A percentile compares a stretch with the other conserved stretches of the same genome.
These are phyloP conservation scores for Neofusicoccum sp. DNA, from an alignment of 2,329 filamentous ascomycete genomes.

Conservation along the genomic window DNA sequence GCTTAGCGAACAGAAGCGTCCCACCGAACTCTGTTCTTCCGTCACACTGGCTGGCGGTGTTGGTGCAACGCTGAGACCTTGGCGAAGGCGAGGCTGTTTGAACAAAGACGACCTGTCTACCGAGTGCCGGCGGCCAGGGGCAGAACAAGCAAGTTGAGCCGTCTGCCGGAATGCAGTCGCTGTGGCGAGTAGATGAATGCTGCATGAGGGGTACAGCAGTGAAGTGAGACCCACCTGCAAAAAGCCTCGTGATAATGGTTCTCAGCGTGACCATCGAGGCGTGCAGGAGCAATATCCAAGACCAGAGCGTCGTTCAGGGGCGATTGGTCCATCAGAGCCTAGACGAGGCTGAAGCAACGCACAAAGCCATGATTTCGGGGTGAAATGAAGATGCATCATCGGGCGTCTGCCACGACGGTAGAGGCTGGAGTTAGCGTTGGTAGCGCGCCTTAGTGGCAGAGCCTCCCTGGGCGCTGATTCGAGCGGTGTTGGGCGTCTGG, in stretches of 20 bases:
- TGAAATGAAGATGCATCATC: slow-evolving; percentile 9
- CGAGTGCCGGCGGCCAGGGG: too few relatives aligned
- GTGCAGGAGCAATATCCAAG: too few relatives aligned
- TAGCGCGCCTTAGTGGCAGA: neutral
- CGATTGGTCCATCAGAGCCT: neutral
- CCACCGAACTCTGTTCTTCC: neutral
- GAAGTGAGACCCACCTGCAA: neutral
- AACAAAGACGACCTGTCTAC: too few relatives aligned
- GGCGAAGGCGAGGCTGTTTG: neutral
- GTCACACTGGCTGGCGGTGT: neutral
- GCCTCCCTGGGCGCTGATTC: neutral
- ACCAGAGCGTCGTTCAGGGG: neutral
- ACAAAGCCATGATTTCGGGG: neutral
- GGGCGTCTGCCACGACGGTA: neutral
- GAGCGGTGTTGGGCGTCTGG: slow-evolving; percentile 8
- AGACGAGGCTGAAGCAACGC: neutral
- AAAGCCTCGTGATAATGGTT: neutral
- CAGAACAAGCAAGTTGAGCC: neutral
- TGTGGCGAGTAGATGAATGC: slow-evolving; percentile 6
- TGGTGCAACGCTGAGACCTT: neutral
- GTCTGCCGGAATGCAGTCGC: neutral
- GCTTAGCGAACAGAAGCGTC: neutral
- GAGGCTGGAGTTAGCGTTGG: neutral
- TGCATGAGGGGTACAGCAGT: slow-evolving; percentile 6
- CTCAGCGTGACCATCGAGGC: neutral